phyloP scores from a whole-genome alignment of 306 rosid species.

The Acmispon strigosus region DNA sequence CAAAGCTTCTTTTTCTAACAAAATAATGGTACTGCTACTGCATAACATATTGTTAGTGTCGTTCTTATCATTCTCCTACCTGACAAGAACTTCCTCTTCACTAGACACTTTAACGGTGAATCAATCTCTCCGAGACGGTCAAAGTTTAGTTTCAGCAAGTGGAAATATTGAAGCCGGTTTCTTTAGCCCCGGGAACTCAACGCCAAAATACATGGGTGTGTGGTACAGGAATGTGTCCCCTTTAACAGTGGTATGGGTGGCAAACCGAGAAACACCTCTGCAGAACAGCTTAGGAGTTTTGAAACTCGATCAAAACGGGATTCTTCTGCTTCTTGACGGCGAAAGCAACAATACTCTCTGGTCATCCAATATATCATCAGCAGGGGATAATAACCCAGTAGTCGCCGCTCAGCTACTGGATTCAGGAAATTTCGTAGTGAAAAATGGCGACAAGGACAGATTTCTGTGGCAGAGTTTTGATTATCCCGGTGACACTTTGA shows the following conservation, averaged over 20 bases:
- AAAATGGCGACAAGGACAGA: not conserved
- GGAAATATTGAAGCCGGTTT: constrained; percentile 10
- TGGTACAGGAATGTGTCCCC: constrained; percentile 17
- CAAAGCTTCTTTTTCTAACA: too few species aligned
- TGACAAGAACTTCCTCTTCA: not conserved
- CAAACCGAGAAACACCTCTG: constrained; percentile 12
- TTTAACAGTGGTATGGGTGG: constrained; percentile 21
- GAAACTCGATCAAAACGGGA: not conserved
- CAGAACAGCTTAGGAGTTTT: not conserved
- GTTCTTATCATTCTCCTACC: not conserved
- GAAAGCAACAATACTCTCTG: not conserved
- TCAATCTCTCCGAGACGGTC: not conserved
- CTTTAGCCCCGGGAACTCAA: constrained; percentile 14
- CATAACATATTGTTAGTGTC: not conserved
- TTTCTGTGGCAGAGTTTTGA: constrained; percentile 25
- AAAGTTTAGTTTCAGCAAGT: constrained; percentile 7
- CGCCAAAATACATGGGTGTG: not conserved
- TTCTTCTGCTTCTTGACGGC: not conserved
- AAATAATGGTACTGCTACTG: not conserved
- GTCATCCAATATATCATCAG: not conserved
- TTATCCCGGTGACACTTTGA: not conserved
- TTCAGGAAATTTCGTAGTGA: not conserved
- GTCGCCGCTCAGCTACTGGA: not conserved
- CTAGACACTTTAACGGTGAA: not conserved
- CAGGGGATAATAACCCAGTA: not conserved